Evolutionary conservation across 805 yeast species (phyloP), one percentile per base, ranked within the genome.

Genomic region (Wickerhamomyces pijperi): DNA sequence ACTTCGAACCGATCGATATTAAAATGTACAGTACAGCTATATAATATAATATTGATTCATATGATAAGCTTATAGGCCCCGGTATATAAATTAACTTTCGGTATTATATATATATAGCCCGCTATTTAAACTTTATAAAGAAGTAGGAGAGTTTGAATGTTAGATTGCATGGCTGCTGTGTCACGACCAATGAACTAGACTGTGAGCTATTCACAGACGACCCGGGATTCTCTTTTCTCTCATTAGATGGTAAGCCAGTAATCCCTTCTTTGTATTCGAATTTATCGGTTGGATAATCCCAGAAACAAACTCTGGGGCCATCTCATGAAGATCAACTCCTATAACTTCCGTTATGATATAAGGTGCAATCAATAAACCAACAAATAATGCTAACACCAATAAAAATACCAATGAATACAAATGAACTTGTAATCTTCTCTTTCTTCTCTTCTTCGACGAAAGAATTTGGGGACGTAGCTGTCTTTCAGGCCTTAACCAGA

Each of bases 401-500:
- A 66, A 21, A 44, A 69, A 73, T 2, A 71, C 38, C 4, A 66
- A 11, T 5, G 63, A 50, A 44, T 57, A 64, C 5, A 55, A 31
- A 4, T 50, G 45, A 29, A 71, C 61, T 2, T 58, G 51, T 5
- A 53, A 43, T 35, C 67, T 56, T 32, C 67, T 59, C 44, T 59
- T 61, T 38, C 67, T 53, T 44, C 63, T 62, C 40, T 71, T 66
- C 41, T 58, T 67, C 16, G 64, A 56, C 2, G 74, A 60, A 6
- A 71, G 57, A 2, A 72, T 59, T 19, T 65, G 65, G 3, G 73
- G 68, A 8, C 74, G 60, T 2, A 74, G 51, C 47, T 74, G 78
- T 32, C 62, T 59, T 4, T 55, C 60, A 1, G 79, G 77, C 38
- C 64, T 68, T 35, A 76, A 55, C 84, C 84, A 78, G 44, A 77